A percentile compares a stretch with the other conserved stretches of the same genome.
phyloP scores from a whole-genome alignment of 2,329 filamentous ascomycete species.

The Penicillium brevicompactum region DNA sequence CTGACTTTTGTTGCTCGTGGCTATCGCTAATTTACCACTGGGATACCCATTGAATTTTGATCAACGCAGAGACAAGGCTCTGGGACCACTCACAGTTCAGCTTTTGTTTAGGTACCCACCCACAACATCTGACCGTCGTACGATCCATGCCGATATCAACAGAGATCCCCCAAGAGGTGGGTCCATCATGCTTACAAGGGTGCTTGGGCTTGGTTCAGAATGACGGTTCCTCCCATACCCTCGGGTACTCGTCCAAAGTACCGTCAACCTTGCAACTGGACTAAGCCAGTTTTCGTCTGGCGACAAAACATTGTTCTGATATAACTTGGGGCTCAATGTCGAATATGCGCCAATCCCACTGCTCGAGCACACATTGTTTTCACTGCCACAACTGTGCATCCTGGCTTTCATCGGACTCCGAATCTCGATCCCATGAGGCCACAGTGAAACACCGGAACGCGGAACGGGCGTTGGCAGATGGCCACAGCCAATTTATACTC shows the following conservation, averaged over 20 bases:
- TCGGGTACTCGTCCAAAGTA: background rate
- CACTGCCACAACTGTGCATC: no score
- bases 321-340: no score
- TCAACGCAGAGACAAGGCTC: background rate
- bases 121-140: background rate
- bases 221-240: background rate
- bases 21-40: background rate
- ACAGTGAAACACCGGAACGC: no score
- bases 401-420: no score
- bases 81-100: background rate
- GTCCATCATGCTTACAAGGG: background rate
- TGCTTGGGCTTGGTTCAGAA: background rate
- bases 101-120: background rate
- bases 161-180: background rate
- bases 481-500: no score
- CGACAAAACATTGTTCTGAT: background rate
- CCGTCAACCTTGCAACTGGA: background rate
- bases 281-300: background rate
- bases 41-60: background rate
- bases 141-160: background rate
- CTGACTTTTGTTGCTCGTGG: no score
- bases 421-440: no score
- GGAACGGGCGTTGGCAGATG: no score
- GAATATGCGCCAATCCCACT: no score
- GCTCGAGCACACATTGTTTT: no score